phyloP scores from a whole-genome alignment of 306 rosid species.

The Geum urbanum region DNA sequence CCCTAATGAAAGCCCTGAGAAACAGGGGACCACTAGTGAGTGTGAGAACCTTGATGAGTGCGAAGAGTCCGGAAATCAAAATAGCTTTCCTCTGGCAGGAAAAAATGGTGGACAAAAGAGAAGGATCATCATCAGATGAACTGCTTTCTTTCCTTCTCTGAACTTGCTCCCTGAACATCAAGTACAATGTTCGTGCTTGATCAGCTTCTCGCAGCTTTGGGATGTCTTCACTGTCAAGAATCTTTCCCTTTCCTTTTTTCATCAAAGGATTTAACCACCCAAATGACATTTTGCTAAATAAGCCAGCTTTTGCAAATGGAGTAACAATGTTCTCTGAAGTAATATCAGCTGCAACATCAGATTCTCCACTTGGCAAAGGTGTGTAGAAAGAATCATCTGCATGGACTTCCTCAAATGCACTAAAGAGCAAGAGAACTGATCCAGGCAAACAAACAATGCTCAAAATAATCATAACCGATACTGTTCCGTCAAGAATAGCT shows the following conservation, averaged over 20 bases:
- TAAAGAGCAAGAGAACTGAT: constrained; percentile 17
- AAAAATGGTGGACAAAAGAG: constrained; percentile 7
- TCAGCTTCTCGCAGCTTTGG: constrained; percentile 21
- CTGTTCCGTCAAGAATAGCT: constrained; percentile 6
- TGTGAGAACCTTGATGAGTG: constrained; percentile 17
- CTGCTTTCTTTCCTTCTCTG: constrained; percentile 4
- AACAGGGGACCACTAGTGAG: constrained; percentile 15
- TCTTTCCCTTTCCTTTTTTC: constrained; percentile 25
- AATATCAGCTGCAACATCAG: background rate
- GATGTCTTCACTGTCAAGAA: constrained; percentile 21
- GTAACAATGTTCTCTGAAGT: constrained; percentile 19
- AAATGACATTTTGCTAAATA: constrained; percentile 20
- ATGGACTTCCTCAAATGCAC: constrained; percentile 8
- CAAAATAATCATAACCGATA: constrained; percentile 13
- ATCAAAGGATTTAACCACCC: constrained; percentile 38
- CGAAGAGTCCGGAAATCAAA: constrained; percentile 20
- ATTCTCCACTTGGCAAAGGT: constrained; percentile 17
- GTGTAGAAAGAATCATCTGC: constrained; percentile 10
- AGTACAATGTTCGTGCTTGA: constrained; percentile 24
- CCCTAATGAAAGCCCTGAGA: constrained; percentile 18
- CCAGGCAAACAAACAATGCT: constrained; percentile 20
- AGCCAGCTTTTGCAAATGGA: constrained; percentile 25
- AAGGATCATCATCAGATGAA: constrained; percentile 8
- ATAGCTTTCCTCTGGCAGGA: constrained; percentile 16
- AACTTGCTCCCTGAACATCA: constrained; percentile 6